These are phyloP conservation scores for Cordyceps fumosorosea DNA, from an alignment of 2,329 filamentous ascomycete genomes.

Conservation along the genomic window DNA sequence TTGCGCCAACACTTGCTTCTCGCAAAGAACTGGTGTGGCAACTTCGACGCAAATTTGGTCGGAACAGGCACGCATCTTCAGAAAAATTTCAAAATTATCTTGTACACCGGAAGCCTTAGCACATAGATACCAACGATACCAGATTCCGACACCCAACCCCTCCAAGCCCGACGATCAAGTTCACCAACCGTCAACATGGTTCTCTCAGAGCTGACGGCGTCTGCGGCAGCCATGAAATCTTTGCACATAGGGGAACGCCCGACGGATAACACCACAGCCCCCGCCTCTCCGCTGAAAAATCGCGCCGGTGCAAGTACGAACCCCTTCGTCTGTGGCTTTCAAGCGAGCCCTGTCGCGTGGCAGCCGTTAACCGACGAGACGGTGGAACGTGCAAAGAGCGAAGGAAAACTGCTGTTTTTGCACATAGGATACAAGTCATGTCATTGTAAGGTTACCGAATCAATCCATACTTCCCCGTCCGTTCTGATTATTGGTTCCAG, in stretches of 20 bases:
- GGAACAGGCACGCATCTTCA: neutral
- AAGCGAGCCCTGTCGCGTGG: slow-evolving; percentile 82
- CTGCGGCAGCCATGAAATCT: slow-evolving; percentile 27
- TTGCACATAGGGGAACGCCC: slow-evolving; percentile 19
- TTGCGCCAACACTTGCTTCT: slow-evolving; percentile 2
- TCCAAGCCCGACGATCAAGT: neutral
- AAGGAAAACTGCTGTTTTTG: slow-evolving; percentile 86
- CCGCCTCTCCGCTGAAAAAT: slow-evolving; percentile 27
- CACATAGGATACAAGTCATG: slow-evolving; percentile 94
- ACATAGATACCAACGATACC: neutral
- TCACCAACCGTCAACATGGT: slow-evolving; percentile 23
- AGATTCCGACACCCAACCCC: neutral
- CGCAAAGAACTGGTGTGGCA: neutral
- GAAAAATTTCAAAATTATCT: too few relatives aligned
- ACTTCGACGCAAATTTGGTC: neutral
- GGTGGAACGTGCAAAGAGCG: slow-evolving; percentile 65
- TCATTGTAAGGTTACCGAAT: slow-evolving; percentile 61
- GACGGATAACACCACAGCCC: slow-evolving; percentile 14
- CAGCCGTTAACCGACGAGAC: slow-evolving; percentile 78
- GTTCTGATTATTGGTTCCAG: slow-evolving; percentile 31
- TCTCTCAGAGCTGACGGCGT: slow-evolving; percentile 32
- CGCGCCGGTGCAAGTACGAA: slow-evolving; percentile 35
- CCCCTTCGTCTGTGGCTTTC: slow-evolving; percentile 62
- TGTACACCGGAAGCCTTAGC: neutral
- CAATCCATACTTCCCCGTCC: neutral